Evolutionary conservation across 495 filamentous ascomycete species (phyloP).

Genomic region (Trichoderma erinaceum): DNA sequence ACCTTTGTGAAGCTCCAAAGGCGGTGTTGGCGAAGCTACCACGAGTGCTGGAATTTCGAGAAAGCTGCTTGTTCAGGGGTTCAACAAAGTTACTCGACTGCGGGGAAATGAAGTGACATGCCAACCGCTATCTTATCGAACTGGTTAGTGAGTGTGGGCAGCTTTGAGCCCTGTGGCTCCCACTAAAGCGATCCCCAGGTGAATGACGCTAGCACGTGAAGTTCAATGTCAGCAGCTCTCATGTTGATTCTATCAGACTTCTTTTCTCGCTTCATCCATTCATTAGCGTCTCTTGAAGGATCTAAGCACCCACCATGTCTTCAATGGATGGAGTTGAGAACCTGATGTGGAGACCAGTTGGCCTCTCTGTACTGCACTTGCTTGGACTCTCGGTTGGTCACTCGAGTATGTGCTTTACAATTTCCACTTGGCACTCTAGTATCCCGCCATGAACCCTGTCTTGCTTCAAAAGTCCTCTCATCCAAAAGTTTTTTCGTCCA

Average conservation of each 20-base stretch:
- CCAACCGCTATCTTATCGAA: conserved; percentile 8
- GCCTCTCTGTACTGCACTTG: too few relatives aligned
- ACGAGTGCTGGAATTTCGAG: neutral
- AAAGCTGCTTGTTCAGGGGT: conserved; percentile 1
- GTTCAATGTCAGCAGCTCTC: too few relatives aligned
- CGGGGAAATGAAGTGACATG: conserved; percentile 12
- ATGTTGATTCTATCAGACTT: neutral
- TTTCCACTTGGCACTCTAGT: neutral
- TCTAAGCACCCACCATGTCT: neutral
- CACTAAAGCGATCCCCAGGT: neutral
- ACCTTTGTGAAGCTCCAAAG: neutral
- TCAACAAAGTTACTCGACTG: neutral
- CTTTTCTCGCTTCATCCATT: neutral
- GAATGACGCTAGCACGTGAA: neutral
- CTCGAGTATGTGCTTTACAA: neutral
- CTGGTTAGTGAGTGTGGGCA: neutral
- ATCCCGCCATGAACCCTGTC: neutral
- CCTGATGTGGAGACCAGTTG: too few relatives aligned
- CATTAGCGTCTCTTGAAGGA: neutral
- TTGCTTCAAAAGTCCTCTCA: neutral
- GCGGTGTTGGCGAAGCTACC: neutral
- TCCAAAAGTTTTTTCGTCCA: neutral
- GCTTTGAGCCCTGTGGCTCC: neutral
- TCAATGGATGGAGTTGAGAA: neutral
- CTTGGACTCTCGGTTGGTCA: too few relatives aligned